phyloP scores from a whole-genome alignment of 179 eudicot genomes.

The Corrigiola litoralis region DNA sequence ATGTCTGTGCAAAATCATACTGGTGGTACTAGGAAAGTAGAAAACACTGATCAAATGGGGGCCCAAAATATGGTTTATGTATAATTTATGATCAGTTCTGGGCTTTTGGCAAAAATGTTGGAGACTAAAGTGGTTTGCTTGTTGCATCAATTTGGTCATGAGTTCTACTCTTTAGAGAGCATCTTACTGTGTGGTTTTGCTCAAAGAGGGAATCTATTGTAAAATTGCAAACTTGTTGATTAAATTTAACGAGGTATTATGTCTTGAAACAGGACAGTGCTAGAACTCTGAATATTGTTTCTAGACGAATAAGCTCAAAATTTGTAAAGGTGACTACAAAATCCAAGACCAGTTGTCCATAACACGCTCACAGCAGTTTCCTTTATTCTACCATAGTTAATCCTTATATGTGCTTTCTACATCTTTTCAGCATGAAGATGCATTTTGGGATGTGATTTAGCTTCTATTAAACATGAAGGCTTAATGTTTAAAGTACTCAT shows the following conservation, averaged over 20 bases:
- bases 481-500: background rate
- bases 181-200: background rate
- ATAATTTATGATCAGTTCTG: background rate
- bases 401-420: background rate
- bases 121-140: background rate
- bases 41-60: too few relatives aligned
- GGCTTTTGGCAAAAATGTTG: too few relatives aligned
- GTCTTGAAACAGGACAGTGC: background rate
- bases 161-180: background rate
- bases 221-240: background rate
- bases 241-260: background rate
- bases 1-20: too few relatives aligned
- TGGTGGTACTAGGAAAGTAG: too few relatives aligned
- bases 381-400: background rate
- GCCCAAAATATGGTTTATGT: background rate
- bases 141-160: background rate
- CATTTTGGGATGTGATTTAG: background rate
- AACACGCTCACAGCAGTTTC: too few relatives aligned
- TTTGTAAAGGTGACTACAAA: too few relatives aligned
- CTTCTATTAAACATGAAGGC: background rate
- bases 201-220: background rate
- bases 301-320: background rate
- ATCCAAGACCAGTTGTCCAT: too few relatives aligned
- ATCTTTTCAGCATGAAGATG: background rate
- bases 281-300: background rate